These are phyloP conservation scores for Bigelowiella natans DNA, from an alignment of 78 protist genomes.

Conservation along the genomic window DNA sequence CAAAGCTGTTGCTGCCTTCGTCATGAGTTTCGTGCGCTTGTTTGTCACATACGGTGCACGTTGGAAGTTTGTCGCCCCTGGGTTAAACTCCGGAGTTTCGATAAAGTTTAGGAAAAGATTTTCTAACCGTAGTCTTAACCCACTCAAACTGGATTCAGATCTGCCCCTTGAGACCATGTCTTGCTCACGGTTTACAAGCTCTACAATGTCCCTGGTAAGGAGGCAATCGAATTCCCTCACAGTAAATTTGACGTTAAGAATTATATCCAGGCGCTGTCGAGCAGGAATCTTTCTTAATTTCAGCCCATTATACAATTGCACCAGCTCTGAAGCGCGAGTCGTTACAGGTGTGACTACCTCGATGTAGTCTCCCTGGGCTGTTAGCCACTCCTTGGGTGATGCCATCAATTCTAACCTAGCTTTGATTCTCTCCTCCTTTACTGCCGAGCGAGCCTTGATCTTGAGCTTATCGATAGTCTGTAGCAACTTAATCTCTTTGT, in stretches of 20 bases:
- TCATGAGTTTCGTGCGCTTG: background rate
- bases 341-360: constrained; percentile 58
- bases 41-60: background rate
- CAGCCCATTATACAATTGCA: constrained; percentile 41
- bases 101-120: constrained; percentile 51
- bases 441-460: constrained; percentile 18
- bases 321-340: constrained; percentile 55
- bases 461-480: constrained; percentile 57
- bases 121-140: constrained; percentile 38
- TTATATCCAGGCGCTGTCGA: constrained; percentile 61
- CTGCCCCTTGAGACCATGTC: constrained; percentile 59
- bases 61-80: constrained; percentile 44
- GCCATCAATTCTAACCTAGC: background rate
- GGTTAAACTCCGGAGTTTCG: constrained; percentile 66
- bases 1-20: background rate
- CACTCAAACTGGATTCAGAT: constrained; percentile 5
- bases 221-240: constrained; percentile 58
- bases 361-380: background rate
- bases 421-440: background rate
- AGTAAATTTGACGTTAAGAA: constrained; percentile 49
- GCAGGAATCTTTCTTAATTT: background rate
- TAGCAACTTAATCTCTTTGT: constrained; percentile 48
- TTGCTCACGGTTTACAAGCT: constrained; percentile 63
- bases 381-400: background rate
- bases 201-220: constrained; percentile 51